Base-by-base conservation (phyloP, 371 early-diverging fungal species). In the Rhizopus arrhizus region DNA sequence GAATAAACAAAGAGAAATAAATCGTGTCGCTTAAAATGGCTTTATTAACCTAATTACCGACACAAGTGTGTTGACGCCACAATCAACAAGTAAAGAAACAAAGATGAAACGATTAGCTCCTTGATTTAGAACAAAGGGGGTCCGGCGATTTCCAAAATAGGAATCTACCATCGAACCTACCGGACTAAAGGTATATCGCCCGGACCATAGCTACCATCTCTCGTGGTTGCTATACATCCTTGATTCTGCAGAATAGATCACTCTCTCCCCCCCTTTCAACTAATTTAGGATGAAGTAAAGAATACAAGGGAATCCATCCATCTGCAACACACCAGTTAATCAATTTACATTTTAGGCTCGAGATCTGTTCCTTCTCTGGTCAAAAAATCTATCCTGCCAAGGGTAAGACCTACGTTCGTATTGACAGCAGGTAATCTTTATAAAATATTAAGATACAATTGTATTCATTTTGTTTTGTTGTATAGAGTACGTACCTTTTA, bases 311-410 rank as follows among this genome's bases (percentile, higher is more conserved):
- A 22, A 57, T 57, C 58, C 58, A 57, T 57, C 58, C 54, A 55
- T 54, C 60, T 9, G 29, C 33, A 12, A 34, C 15, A 45, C 36
- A 6, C 36, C 22, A 22, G 22, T 29, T 45, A 10, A n/a, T 40
- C 35, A 33, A 3, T 34, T 56, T 51, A 41, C 15, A 22, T 22
- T 36, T 46, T 82, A 92, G 91, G 86, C 84, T 91, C 70, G 93
- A 93, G 82, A 83, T 88, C 76, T 97, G 97, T 89, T 88, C 91
- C 75, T 97, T 97, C 84, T 94, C 96, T 65, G 95, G 96, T 69
- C 91, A 90, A 88, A 96, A 96, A 90, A 97, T 98, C 91, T 96
- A 98, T 88, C 98, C 98, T 61, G 92, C 94, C 74, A 93, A 94
- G 84, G 98, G 98, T 58, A 93, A 89, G 87, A 79, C 91, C 68